Percentiles rank a stretch among this genome's conserved stretches.
Evolutionary conservation across 2,329 filamentous ascomycete genomes (phyloP).

Genomic region (Alternaria infectoria): DNA sequence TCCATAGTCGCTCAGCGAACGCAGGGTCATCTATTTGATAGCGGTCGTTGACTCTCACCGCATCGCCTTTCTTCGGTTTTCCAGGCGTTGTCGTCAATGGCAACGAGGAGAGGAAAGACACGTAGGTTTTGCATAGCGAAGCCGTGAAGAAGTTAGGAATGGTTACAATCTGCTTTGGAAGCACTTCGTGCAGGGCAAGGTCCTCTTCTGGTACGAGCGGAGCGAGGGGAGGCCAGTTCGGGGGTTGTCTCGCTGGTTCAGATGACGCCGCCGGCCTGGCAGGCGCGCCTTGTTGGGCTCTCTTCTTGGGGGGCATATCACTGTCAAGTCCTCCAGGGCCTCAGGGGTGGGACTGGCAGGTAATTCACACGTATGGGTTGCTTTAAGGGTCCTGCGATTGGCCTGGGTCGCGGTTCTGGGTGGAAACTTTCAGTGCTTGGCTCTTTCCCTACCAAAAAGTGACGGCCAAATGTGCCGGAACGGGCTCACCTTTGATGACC

Average conservation of each 20-base stretch:
- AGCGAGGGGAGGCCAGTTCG: conserved; percentile 74
- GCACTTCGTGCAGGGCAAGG: conserved; percentile 64
- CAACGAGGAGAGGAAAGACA: conserved; percentile 73
- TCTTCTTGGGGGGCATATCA: conserved; percentile 43
- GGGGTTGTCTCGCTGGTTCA: conserved; percentile 36
- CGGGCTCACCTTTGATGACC: neutral
- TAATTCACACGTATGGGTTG: neutral
- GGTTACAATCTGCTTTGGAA: conserved; percentile 73
- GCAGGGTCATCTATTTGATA: conserved; percentile 78
- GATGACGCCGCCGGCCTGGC: neutral
- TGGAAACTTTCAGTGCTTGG: neutral
- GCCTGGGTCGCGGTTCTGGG: neutral
- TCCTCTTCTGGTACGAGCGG: conserved; percentile 71
- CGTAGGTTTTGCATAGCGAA: conserved; percentile 76
- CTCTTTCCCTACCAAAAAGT: conserved; percentile 4
- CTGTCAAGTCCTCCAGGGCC: neutral
- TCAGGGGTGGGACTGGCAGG: neutral
- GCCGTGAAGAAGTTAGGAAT: conserved; percentile 77
- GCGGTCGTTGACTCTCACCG: conserved; percentile 85
- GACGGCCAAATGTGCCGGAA: neutral
- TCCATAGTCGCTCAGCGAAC: conserved; percentile 81
- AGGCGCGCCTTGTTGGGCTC: conserved; percentile 15
- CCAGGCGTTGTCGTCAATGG: conserved; percentile 79
- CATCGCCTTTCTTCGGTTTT: conserved; percentile 79
- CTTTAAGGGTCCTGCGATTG: neutral